Percentiles rank a stretch among this genome's conserved stretches.
Conservation (phyloP, 441 rosid genomes). For the Hura crepitans region DNA sequence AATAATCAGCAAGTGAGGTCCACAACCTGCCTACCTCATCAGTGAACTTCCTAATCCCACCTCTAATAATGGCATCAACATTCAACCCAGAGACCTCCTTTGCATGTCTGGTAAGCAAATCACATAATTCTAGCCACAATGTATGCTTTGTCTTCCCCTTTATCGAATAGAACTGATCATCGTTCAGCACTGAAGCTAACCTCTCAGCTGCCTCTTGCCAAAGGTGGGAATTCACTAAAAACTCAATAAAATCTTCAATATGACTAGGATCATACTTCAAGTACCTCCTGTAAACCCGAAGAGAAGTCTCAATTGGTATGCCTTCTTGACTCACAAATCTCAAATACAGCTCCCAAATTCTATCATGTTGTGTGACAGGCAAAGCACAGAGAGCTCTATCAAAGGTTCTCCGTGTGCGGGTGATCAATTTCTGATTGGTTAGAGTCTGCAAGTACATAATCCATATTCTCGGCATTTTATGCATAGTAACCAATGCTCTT, state of each 20-base stretch:
- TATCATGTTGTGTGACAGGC: constrained; percentile 89
- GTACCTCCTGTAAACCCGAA: constrained; percentile 86
- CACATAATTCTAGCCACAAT: constrained; percentile 88
- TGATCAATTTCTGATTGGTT: constrained; percentile 54
- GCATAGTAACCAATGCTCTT: constrained; percentile 84
- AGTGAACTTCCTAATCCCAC: constrained; percentile 85
- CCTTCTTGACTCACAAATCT: constrained; percentile 79
- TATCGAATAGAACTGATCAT: constrained; percentile 69
- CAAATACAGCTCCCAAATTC: constrained; percentile 89
- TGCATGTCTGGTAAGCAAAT: constrained; percentile 75
- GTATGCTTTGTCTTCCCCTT: constrained; percentile 85
- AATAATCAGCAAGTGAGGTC: constrained; percentile 95
- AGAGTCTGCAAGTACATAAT: constrained; percentile 73
- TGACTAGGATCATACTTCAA: constrained; percentile 88
- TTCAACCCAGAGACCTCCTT: constrained; percentile 77
- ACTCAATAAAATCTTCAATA: constrained; percentile 84
- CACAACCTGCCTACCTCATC: constrained; percentile 90
- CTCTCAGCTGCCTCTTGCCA: constrained; percentile 94
- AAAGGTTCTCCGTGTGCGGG: constrained; percentile 53
- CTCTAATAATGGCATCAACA: constrained; percentile 90
- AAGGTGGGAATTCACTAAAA: constrained; percentile 65
- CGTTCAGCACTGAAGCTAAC: constrained; percentile 80
- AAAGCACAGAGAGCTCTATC: constrained; percentile 87
- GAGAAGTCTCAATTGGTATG: constrained; percentile 82
- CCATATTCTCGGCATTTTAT: constrained; percentile 95